Evolutionary conservation across 2,329 filamentous ascomycete genomes (phyloP), one percentile per base, ranked within the genome.

Genomic region (Trichoderma sp.): DNA sequence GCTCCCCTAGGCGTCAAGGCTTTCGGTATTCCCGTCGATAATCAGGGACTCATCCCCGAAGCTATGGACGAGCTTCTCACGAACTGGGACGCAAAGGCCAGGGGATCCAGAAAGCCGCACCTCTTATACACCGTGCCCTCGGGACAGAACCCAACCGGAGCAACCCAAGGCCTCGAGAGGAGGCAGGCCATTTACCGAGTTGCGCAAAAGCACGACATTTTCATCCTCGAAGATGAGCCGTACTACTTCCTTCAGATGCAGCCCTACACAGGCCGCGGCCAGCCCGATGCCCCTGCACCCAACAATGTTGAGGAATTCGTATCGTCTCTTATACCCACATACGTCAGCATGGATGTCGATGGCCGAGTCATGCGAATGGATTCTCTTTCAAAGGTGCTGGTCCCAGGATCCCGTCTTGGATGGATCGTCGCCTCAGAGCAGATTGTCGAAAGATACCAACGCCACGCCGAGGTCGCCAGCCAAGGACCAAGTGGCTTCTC

Each of bases 231-330:
- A 85, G 95, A 98, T 82, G 95, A 98, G 83, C 95, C 95, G 1
- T 98, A 98, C 86, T 98, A 97, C 85, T 98, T 96, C 86, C 88
- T 98, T 45, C 95, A 98, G 84, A 94, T 95, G 93, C 91, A 94
- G 79, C 91, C 93, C 0, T 96, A 95, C 84, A 88, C 88, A 1
- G 88, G 90, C 16, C 85, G 87, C 38, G 83, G 88, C 77, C 84
- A 87, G 18, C 83, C 88, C 0, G 84, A 87, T 1, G 84, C 87
- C 4, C 89, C 90, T 7, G 87, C 90, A 0, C 92, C 93, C 7
- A 84, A 87, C 45, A 90, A 78, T 6, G 90, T 94, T 73, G 90
- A 92, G 4, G 92, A 93, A 12, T 98, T 98, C 83, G 86, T 98
- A 75, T 86, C 89, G 12, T 85, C 84, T 0, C 80, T 86, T 18